Percentiles rank a stretch among this genome's conserved stretches.
These are phyloP conservation scores for Aquilaria malaccensis DNA, from an alignment of 345 rosid species.

Conservation along the genomic window DNA sequence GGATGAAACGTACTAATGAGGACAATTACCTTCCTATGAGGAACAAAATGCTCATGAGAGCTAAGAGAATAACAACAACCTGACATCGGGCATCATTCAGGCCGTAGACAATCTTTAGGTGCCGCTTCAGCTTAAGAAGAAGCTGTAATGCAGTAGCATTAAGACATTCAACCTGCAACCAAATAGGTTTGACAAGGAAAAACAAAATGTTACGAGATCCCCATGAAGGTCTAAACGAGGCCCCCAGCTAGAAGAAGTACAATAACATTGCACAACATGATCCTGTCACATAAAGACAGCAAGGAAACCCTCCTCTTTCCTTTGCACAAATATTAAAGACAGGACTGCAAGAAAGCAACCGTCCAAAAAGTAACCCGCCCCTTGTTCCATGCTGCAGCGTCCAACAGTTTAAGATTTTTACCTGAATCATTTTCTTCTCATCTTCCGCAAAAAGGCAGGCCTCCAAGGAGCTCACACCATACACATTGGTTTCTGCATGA, in stretches of 20 bases:
- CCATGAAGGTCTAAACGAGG: background rate
- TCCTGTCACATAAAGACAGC: background rate
- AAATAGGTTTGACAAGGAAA: conserved; percentile 17
- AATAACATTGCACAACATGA: background rate
- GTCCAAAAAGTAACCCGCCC: too few species aligned
- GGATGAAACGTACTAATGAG: background rate
- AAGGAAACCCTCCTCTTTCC: background rate
- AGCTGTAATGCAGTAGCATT: conserved; percentile 81
- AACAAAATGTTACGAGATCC: background rate
- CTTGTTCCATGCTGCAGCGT: too few species aligned
- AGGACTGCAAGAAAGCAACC: background rate
- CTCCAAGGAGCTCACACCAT: conserved; percentile 26
- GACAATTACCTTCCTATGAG: background rate
- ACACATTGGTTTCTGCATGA: conserved; percentile 31
- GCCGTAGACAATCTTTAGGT: conserved; percentile 79
- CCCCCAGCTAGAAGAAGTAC: background rate
- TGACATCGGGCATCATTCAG: conserved; percentile 91
- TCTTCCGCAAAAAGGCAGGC: conserved; percentile 44
- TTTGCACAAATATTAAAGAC: background rate
- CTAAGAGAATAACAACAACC: conserved; percentile 32
- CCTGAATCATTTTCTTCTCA: conserved; percentile 78
- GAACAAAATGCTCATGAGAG: background rate
- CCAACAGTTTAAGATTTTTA: conserved; percentile 9
- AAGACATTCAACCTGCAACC: conserved; percentile 74
- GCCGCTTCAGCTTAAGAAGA: conserved; percentile 89